Percentiles rank a stretch among this genome's conserved stretches.
Conservation (phyloP, 768 basidiomycete genomes). For the Leccinum barrowsii region DNA sequence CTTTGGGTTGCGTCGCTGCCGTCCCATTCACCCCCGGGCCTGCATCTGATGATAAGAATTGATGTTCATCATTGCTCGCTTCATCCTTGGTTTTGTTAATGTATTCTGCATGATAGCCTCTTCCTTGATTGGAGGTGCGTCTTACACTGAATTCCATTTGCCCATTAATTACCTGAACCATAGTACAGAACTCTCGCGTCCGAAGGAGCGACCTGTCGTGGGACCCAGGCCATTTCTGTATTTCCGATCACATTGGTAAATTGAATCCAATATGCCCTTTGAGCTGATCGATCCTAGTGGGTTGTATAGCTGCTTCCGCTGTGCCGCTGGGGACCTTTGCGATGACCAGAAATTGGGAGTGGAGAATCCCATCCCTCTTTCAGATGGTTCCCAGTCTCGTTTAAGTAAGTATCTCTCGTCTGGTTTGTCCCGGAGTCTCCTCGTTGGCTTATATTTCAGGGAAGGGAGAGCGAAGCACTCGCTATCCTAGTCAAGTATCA, state of each 20-base stretch:
- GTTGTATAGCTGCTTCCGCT: neutral
- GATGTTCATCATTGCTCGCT: neutral
- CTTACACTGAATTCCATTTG: neutral
- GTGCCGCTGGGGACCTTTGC: neutral
- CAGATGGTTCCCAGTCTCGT: neutral
- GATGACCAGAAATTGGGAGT: neutral
- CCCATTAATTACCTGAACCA: neutral
- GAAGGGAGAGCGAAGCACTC: neutral
- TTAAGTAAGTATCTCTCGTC: neutral
- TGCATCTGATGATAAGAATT: neutral
- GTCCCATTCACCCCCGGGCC: neutral
- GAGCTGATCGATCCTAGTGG: neutral
- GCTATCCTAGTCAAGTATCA: neutral
- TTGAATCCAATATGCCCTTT: no score
- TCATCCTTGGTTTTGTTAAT: neutral
- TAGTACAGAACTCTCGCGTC: neutral
- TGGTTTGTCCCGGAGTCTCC: neutral
- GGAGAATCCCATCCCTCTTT: neutral
- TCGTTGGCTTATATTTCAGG: neutral
- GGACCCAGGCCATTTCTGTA: neutral
- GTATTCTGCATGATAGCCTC: neutral
- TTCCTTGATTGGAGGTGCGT: neutral
- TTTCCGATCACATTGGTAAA: neutral
- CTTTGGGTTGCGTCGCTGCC: neutral
- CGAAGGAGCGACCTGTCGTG: neutral